Evolutionary conservation across 2,329 filamentous ascomycete genomes (phyloP).

Genomic region (Fusarium subglutinans): DNA sequence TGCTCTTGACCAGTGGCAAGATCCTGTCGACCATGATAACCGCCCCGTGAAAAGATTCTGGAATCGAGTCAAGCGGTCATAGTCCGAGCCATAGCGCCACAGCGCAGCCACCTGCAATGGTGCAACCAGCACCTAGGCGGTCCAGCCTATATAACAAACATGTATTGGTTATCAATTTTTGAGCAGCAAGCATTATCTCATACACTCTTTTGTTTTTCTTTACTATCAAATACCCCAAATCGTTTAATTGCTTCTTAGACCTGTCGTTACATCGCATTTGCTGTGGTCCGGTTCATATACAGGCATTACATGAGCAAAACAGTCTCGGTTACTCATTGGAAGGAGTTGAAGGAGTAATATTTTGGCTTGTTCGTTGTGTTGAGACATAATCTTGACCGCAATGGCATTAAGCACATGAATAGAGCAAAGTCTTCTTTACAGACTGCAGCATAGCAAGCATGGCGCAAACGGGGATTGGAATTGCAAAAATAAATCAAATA

Average conservation of each 20-base stretch:
- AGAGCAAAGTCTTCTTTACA: constrained; percentile 3
- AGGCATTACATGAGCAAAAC: constrained; percentile 16
- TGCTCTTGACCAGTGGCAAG: constrained; percentile 61
- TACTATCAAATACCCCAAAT: constrained; percentile 37
- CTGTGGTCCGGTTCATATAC: not conserved
- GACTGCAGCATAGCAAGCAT: not conserved
- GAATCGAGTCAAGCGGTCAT: constrained; percentile 66
- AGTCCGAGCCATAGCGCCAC: not conserved
- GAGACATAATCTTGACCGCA: not conserved
- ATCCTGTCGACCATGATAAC: constrained; percentile 51
- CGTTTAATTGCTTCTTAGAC: constrained; percentile 32
- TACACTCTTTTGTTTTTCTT: constrained; percentile 14
- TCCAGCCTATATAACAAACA: not conserved
- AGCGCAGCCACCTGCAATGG: not conserved
- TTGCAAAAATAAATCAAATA: constrained; percentile 1
- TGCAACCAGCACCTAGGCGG: not conserved
- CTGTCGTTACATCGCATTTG: constrained; percentile 2
- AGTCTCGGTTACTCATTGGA: constrained; percentile 19
- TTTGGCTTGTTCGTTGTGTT: not conserved
- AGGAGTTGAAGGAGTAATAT: constrained; percentile 38
- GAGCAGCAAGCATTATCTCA: constrained; percentile 6
- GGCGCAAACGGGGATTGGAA: constrained; percentile 19
- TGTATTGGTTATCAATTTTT: not conserved
- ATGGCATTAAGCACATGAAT: not conserved
- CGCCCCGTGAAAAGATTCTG: constrained; percentile 71